A percentile compares a stretch with the other conserved stretches of the same genome.
Conservation (phyloP, 345 rosid species). For the Populus euphratica region DNA sequence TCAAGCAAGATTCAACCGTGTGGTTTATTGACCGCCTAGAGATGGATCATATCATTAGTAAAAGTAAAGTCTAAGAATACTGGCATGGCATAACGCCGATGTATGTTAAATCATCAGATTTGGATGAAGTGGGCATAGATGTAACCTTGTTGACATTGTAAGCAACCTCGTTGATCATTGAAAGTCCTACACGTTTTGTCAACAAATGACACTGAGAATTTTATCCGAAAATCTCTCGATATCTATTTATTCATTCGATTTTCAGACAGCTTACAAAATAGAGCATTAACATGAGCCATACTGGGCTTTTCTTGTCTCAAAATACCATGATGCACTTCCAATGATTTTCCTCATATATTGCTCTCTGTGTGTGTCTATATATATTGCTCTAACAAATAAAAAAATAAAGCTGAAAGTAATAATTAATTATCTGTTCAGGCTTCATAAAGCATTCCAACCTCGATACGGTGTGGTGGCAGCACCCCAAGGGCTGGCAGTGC, state of each 20-base stretch:
- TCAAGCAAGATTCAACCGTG: too few species aligned
- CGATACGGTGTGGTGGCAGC: constrained; percentile 45
- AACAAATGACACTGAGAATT: too few species aligned
- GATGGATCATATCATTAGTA: too few species aligned
- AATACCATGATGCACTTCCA: not conserved
- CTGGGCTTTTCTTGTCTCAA: not conserved
- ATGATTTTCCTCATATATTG: not conserved
- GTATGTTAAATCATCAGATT: too few species aligned
- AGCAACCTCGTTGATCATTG: too few species aligned
- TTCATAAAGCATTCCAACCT: constrained; percentile 66
- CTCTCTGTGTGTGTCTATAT: too few species aligned
- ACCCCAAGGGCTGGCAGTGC: constrained; percentile 57
- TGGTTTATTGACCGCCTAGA: too few species aligned
- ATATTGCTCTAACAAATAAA: not conserved
- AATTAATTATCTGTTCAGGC: constrained; percentile 30
- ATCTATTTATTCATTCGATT: not conserved
- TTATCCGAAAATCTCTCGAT: not conserved
- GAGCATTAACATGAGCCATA: not conserved
- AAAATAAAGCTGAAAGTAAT: not conserved
- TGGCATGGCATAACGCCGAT: too few species aligned
- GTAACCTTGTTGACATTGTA: too few species aligned
- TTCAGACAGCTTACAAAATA: not conserved
- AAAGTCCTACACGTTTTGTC: too few species aligned
- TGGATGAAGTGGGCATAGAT: too few species aligned
- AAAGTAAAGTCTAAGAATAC: too few species aligned